Evolutionary conservation across 352 stramenopile species (phyloP).

Genomic region (Pilasporangium apinafurcum): DNA sequence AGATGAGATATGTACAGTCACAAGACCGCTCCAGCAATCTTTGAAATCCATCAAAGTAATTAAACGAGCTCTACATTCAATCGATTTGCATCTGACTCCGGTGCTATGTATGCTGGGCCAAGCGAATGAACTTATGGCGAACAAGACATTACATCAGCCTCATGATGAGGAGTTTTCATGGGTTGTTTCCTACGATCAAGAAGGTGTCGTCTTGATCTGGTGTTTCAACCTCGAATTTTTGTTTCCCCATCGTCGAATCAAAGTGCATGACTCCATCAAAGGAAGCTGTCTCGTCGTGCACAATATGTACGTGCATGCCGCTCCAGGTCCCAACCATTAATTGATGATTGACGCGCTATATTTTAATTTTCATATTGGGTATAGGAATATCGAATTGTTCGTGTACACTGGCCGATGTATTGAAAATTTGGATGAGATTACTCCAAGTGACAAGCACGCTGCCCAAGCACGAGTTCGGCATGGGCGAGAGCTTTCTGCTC

Average conservation of each 20-base stretch:
- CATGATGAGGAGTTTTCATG: slow-evolving; percentile 35
- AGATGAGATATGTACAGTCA: slow-evolving; percentile 4
- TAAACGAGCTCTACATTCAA: slow-evolving; percentile 29
- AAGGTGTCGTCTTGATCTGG: slow-evolving; percentile 40
- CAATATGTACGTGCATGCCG: too few relatives aligned
- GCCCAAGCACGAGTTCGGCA: slow-evolving; percentile 15
- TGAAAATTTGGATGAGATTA: slow-evolving; percentile 22
- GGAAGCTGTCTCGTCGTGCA: slow-evolving; percentile 24
- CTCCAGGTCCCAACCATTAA: background rate
- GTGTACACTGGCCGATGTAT: slow-evolving; percentile 20
- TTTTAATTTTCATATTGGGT: slow-evolving; percentile 1
- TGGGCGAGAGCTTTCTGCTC: slow-evolving; percentile 15
- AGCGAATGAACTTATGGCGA: slow-evolving; percentile 5
- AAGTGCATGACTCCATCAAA: slow-evolving; percentile 26
- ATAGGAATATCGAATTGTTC: slow-evolving; percentile 18
- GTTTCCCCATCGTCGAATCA: slow-evolving; percentile 43
- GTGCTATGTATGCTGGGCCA: slow-evolving; percentile 32
- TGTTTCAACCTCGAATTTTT: slow-evolving; percentile 45
- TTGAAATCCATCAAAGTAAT: slow-evolving; percentile 26
- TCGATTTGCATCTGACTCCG: slow-evolving; percentile 41
- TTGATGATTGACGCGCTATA: background rate
- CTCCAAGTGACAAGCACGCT: slow-evolving; percentile 9
- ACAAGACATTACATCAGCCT: slow-evolving; percentile 4
- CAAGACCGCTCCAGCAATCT: slow-evolving; percentile 8
- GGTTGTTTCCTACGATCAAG: slow-evolving; percentile 43